Evolutionary conservation across 805 yeast genomes (phyloP), one percentile per base, ranked within the genome.

Genomic region (Kregervanrija fluxuum): DNA sequence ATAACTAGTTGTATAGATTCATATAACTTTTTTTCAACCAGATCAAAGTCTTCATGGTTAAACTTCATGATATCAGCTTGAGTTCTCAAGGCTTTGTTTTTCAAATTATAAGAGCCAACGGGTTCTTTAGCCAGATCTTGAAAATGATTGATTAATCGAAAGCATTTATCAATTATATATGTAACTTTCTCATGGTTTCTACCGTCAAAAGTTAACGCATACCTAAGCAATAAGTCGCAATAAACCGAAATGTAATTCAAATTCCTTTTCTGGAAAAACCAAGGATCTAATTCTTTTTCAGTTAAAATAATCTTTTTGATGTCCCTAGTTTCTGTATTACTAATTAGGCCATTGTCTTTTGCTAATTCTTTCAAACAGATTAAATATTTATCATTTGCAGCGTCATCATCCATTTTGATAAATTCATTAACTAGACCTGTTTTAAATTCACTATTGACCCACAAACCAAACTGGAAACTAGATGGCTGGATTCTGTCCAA

Each of bases 361-460:
- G 68, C 67, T 15, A 69, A 45, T 8, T 37, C 41, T 42, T 63
- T 56, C 28, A 71, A 45, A 17, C 65, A 51, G 5, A 54, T 57
- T 10, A 54, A 54, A 40, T 70, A 63, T 14, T 61, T 57, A 13
- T 53, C 48, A 49, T 68, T 64, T 0, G 74, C 74, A 12, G 48
- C 48, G 5, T 47, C 44, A 9, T 59, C 62, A 38, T 68, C 59
- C 31, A 61, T 55, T 14, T 54, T 57, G 5, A 67, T 54, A 38
- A 62, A 59, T 43, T 71, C 75, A 38, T 66, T 60, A 35, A 65
- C 69, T 5, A 71, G 52, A 17, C 72, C 74, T 6, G 61, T 49
- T 44, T 67, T 63, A 40, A 55, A 59, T 22, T 58, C 62, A 10
- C 58, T 55, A 42, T 56, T 58, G 1, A 55, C 53, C 45, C 52